These are phyloP conservation scores for Nitzschia sp. DNA, from an alignment of 108 stramenopile genomes.

Conservation along the genomic window DNA sequence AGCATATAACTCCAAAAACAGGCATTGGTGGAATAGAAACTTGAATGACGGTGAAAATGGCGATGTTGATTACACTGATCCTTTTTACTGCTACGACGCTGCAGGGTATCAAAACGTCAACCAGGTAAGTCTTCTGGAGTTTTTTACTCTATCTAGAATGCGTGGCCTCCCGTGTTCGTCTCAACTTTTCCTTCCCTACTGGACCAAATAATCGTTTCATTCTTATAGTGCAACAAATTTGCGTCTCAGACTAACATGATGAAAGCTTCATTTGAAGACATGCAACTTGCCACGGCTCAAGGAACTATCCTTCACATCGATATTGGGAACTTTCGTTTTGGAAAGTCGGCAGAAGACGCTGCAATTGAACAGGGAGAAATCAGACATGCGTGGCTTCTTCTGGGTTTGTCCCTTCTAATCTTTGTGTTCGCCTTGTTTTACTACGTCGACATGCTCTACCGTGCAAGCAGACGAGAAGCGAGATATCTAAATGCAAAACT, in stretches of 20 bases:
- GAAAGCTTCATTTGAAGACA: slow-evolving; percentile 2
- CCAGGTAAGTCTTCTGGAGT: not conserved
- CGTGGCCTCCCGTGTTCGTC: too few relatives aligned
- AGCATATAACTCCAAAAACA: not conserved
- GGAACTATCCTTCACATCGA: slow-evolving; percentile 9
- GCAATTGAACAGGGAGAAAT: not conserved
- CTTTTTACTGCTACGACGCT: slow-evolving; percentile 44
- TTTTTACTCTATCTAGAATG: not conserved
- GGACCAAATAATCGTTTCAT: not conserved
- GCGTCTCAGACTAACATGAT: slow-evolving; percentile 13
- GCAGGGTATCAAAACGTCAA: slow-evolving; percentile 47
- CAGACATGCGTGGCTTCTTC: not conserved
- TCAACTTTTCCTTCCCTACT: not conserved
- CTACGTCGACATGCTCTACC: not conserved
- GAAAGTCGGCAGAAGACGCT: not conserved
- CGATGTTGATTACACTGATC: slow-evolving; percentile 5
- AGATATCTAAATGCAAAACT: too few relatives aligned
- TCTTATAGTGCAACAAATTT: slow-evolving; percentile 17
- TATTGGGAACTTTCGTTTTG: not conserved
- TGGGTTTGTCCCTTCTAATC: not conserved
- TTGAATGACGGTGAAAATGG: not conserved
- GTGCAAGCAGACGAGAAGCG: not conserved
- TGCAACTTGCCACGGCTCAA: slow-evolving; percentile 9
- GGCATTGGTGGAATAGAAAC: not conserved
- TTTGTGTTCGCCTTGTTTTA: not conserved